Evolutionary conservation across 2,329 filamentous ascomycete species (phyloP).

Genomic region (Cladosporium sp.): DNA sequence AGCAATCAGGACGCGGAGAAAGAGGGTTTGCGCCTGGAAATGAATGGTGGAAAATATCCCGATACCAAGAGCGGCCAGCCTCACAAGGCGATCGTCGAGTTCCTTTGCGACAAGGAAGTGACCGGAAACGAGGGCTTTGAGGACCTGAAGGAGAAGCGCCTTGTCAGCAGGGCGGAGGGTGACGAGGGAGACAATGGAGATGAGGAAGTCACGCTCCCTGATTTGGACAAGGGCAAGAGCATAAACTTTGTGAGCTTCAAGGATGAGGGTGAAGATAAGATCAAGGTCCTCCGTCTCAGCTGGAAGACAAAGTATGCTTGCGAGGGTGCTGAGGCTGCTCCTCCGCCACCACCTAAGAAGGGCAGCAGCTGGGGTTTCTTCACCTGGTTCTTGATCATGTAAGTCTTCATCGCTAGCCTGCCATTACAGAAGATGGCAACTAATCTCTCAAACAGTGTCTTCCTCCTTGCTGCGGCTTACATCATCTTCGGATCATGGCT

Average conservation of each 20-base stretch:
- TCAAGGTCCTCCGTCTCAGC: conserved; percentile 66
- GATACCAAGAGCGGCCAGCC: conserved; percentile 48
- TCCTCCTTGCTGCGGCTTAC: conserved; percentile 81
- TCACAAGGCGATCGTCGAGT: conserved; percentile 78
- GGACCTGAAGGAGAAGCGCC: conserved; percentile 49
- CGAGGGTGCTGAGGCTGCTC: conserved; percentile 49
- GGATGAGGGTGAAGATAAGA: conserved; percentile 50
- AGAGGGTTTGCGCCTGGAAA: conserved; percentile 67
- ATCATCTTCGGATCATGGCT: conserved; percentile 98
- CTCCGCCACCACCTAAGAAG: conserved; percentile 31
- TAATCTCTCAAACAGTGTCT: conserved; percentile 54
- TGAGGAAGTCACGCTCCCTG: conserved; percentile 26
- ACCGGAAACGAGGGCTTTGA: conserved; percentile 70
- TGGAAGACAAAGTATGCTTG: conserved; percentile 91
- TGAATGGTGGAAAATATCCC: conserved; percentile 56
- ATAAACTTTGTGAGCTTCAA: conserved; percentile 75
- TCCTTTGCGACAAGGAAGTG: conserved; percentile 70
- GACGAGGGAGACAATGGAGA: conserved; percentile 33
- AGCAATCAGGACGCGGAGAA: conserved; percentile 61
- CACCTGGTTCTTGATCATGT: conserved; percentile 95
- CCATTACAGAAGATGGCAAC: not conserved
- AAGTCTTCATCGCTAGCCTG: conserved; percentile 36
- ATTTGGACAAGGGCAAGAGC: conserved; percentile 55
- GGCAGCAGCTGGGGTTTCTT: conserved; percentile 85
- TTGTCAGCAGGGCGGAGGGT: conserved; percentile 7